Conservation (phyloP, 2,329 filamentous ascomycete genomes). For the Capronia coronata region DNA sequence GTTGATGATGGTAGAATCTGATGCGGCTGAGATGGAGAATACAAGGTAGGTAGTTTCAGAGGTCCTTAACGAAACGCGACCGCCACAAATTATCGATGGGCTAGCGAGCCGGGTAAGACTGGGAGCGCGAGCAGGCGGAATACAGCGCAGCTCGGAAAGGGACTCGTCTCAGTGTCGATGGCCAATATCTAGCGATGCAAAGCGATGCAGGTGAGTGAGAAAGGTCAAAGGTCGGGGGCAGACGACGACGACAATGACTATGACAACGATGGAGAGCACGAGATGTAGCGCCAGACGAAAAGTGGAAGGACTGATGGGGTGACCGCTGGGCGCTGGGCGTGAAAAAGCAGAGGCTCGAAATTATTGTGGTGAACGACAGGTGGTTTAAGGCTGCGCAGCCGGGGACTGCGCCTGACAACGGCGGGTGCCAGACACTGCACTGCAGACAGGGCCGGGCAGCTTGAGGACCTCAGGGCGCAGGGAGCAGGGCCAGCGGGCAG, state of each 20-base stretch:
- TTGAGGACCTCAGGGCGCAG: conserved; percentile 2
- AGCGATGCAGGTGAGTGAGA: neutral
- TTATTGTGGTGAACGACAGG: neutral
- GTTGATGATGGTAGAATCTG: conserved; percentile 11
- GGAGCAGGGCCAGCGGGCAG: neutral
- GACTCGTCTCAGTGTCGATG: neutral
- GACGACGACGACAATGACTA: too few species aligned
- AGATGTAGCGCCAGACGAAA: neutral
- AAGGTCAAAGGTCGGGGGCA: neutral
- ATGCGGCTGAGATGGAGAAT: conserved; percentile 5
- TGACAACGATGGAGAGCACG: neutral
- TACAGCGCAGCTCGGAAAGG: neutral
- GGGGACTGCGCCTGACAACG: neutral
- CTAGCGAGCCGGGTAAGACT: conserved; percentile 16
- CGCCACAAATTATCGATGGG: conserved; percentile 22
- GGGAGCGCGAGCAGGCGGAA: conserved; percentile 10
- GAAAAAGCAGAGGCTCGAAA: conserved; percentile 1
- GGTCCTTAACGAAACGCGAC: conserved; percentile 22
- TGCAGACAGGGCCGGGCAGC: neutral
- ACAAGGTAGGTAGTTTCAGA: neutral
- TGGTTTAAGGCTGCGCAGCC: conserved; percentile 1
- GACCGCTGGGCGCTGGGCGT: conserved; percentile 6
- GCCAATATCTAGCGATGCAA: neutral
- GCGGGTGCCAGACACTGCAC: neutral
- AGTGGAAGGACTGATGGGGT: conserved; percentile 13